Conservation (phyloP, 108 stramenopile genomes). For the Nitzschia sp. region DNA sequence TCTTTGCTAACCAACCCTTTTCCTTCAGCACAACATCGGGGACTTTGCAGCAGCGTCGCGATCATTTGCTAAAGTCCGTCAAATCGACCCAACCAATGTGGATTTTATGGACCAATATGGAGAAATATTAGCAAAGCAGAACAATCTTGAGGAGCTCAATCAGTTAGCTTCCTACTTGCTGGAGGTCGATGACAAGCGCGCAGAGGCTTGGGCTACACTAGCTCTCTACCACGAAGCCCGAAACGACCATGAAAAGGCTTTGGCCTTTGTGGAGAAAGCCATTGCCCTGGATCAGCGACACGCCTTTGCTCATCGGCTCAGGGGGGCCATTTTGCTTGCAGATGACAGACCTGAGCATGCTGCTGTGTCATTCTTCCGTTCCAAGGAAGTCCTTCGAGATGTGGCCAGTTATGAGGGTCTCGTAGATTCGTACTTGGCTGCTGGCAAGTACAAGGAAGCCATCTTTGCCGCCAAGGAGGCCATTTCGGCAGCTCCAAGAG, state of each 20-base stretch:
- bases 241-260: conserved; percentile 69
- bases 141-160: conserved; percentile 53
- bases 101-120: conserved; percentile 81
- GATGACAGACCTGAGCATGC: conserved; percentile 78
- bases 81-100: conserved; percentile 45
- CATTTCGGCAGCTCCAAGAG: conserved; percentile 65
- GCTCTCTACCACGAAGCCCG: conserved; percentile 73
- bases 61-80: conserved; percentile 52
- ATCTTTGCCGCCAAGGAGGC: conserved; percentile 81
- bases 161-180: conserved; percentile 62
- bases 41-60: conserved; percentile 53
- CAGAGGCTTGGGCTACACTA: conserved; percentile 75
- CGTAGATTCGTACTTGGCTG: conserved; percentile 74
- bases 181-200: conserved; percentile 69
- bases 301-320: conserved; percentile 69
- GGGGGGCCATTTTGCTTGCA: conserved; percentile 69
- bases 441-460: conserved; percentile 74
- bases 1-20: background rate
- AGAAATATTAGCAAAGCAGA: conserved; percentile 53
- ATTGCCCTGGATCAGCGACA: conserved; percentile 74
- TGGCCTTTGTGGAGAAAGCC: conserved; percentile 77
- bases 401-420: conserved; percentile 77
- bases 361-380: conserved; percentile 70
- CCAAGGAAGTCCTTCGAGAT: conserved; percentile 70
- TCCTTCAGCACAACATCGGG: conserved; percentile 60